Evolutionary conservation across 2,329 filamentous ascomycete genomes (phyloP).

Genomic region (Aspergillus transmontanensis): DNA sequence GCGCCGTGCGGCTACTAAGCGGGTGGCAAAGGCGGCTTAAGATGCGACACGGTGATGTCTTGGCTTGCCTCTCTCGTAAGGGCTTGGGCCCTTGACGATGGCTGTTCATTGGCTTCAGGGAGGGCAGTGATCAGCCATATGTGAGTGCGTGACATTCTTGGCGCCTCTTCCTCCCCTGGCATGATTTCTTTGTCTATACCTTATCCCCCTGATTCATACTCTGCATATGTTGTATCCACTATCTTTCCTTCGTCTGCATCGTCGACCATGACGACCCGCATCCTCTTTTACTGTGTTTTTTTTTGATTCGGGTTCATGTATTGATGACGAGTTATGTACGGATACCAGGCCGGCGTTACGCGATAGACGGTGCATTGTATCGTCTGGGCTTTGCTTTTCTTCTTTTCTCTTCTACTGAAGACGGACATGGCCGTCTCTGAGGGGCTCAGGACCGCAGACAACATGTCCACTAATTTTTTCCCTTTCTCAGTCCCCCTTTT

Average conservation of each 20-base stretch:
- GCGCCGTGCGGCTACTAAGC: slow-evolving; percentile 35
- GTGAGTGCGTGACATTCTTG: neutral
- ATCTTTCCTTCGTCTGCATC: neutral
- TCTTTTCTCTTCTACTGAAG: neutral
- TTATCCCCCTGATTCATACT: neutral
- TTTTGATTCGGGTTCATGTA: slow-evolving; percentile 2
- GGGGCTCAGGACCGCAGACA: neutral
- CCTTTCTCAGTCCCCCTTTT: neutral
- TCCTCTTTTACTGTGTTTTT: neutral
- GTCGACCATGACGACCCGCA: neutral
- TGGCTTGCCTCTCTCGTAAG: neutral
- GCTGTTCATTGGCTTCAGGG: neutral
- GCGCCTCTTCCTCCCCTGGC: neutral
- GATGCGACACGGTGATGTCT: slow-evolving; percentile 15
- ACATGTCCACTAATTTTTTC: neutral
- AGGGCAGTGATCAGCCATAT: neutral
- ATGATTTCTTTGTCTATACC: neutral
- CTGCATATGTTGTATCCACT: neutral
- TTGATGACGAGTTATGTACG: neutral
- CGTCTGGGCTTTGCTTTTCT: neutral
- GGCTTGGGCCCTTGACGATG: neutral
- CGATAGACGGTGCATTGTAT: slow-evolving; percentile 6
- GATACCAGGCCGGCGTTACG: neutral
- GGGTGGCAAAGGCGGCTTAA: slow-evolving; percentile 20
- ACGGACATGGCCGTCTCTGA: neutral